Evolutionary conservation across 805 yeast genomes (phyloP), one percentile per base, ranked within the genome.

Genomic region (Saccharomyces jurei): DNA sequence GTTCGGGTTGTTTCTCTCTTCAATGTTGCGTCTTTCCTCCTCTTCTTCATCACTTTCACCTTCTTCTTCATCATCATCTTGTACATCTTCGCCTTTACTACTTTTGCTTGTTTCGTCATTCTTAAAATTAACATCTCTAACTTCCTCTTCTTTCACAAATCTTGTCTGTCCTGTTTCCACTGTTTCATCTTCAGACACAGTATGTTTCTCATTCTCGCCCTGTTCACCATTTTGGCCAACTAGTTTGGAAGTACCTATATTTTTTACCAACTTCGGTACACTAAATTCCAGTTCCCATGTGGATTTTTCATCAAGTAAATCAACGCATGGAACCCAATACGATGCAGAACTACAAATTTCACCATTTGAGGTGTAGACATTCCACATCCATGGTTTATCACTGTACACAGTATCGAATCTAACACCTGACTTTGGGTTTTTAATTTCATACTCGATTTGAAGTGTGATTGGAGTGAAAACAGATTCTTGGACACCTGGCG

Each of bases 321-420:
- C 97, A 5, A 94, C 78, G 66, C 99, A 94, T 0, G 99, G 99
- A 50, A 94, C 87, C 99, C 99, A 94, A n/a, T 90, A 86, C 2
- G 96, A 88, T 0, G 98, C 87, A 14, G 94, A 81, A 3, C 86
- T 77, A 17, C 89, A 89, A 48, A 84, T 71, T 29, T 89, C 90
- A 4, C 88, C 77, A 64, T 92, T 91, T 1, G 81, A 76, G 0
- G 98, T 92, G 69, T 87, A 90, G 1, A 89, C 95, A 63, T 86
- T 94, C 96, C 96, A 89, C 49, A 73, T 71, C 68, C 17, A 76
- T 71, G 55, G 76, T 67, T 58, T 76, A 9, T 64, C 63, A 1
- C 48, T 14, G 28, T 63, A 63, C 6, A 60, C 74, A 1, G 83
- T 74, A 49, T 77, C 82, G 67, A 94, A 94, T 50, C 79, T 77